Evolutionary conservation across 2,329 filamentous ascomycete species (phyloP).

Genomic region (Boeremia exigua): DNA sequence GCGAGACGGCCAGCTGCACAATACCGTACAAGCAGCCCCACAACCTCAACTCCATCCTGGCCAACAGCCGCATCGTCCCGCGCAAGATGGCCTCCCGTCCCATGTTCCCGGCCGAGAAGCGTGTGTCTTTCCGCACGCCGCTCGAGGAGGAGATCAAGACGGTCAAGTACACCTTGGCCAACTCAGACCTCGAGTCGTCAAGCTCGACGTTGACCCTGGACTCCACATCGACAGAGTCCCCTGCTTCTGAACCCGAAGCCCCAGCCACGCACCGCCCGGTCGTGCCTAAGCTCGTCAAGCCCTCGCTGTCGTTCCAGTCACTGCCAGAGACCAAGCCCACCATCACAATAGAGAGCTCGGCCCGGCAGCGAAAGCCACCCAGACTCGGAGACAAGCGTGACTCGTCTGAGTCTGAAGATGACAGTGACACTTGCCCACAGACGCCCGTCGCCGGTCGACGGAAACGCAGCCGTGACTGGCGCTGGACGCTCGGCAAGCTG

Average conservation of each 20-base stretch:
- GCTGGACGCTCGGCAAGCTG: conserved; percentile 62
- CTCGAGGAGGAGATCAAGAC: conserved; percentile 66
- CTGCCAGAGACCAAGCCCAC: conserved; percentile 16
- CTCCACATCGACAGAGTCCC: conserved; percentile 19
- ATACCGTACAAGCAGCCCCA: conserved; percentile 56
- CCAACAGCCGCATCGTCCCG: conserved; percentile 50
- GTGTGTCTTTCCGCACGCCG: conserved; percentile 62
- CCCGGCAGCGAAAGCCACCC: conserved; percentile 34
- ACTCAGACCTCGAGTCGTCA: conserved; percentile 61
- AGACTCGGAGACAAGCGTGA: conserved; percentile 53
- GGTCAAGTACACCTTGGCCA: conserved; percentile 60
- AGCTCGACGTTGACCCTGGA: conserved; percentile 37
- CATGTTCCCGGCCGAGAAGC: conserved; percentile 63
- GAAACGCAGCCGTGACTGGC: conserved; percentile 63
- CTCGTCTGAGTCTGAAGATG: conserved; percentile 52
- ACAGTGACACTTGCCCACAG: conserved; percentile 58
- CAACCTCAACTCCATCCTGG: conserved; percentile 54
- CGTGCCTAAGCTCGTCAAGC: conserved; percentile 18
- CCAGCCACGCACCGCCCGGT: conserved; percentile 23
- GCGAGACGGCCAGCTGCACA: conserved; percentile 44
- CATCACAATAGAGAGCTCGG: conserved; percentile 31
- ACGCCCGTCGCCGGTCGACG: conserved; percentile 61
- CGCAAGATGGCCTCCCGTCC: conserved; percentile 52
- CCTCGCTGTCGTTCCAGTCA: conserved; percentile 24
- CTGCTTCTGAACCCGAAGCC: conserved; percentile 18